These are phyloP conservation scores for Phialocephala subalpina DNA, from an alignment of 2,329 filamentous ascomycete species.

Conservation along the genomic window DNA sequence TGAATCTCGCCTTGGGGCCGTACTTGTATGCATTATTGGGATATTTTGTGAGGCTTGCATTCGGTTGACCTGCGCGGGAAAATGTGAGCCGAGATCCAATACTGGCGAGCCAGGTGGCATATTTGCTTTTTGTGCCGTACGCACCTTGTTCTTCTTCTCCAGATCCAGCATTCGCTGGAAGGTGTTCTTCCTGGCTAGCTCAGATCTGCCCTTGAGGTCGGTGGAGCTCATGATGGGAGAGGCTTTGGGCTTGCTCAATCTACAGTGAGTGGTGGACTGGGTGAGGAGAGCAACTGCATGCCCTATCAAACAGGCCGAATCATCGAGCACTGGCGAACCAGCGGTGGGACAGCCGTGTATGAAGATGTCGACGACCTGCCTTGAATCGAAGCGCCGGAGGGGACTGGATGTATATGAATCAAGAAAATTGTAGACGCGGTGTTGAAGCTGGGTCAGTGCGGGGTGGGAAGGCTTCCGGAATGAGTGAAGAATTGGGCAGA, in stretches of 20 bases:
- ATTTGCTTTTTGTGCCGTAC: slow-evolving; percentile 34
- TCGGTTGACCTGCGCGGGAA: slow-evolving; percentile 48
- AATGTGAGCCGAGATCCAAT: slow-evolving; percentile 41
- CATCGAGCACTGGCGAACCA: background rate
- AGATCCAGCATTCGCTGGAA: slow-evolving; percentile 67
- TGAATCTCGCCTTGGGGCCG: slow-evolving; percentile 17
- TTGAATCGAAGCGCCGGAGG: background rate
- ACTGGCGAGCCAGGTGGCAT: slow-evolving; percentile 33
- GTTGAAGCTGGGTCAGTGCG: slow-evolving; percentile 4
- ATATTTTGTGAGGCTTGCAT: slow-evolving; percentile 40
- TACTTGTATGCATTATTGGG: slow-evolving; percentile 27
- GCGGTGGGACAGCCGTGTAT: background rate
- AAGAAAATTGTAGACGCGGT: background rate
- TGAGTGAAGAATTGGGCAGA: slow-evolving; percentile 1
- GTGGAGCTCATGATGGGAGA: slow-evolving; percentile 26
- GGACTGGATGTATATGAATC: background rate
- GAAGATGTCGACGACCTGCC: background rate
- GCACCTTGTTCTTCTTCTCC: slow-evolving; percentile 66
- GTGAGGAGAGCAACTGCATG: background rate
- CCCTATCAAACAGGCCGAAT: background rate
- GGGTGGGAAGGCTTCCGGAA: background rate
- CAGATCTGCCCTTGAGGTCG: slow-evolving; percentile 26
- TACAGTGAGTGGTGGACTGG: background rate
- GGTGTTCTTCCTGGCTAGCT: slow-evolving; percentile 32
- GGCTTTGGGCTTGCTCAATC: background rate